Base-by-base conservation (phyloP, 768 basidiomycete genomes). In the Hysterangium stoloniferum region DNA sequence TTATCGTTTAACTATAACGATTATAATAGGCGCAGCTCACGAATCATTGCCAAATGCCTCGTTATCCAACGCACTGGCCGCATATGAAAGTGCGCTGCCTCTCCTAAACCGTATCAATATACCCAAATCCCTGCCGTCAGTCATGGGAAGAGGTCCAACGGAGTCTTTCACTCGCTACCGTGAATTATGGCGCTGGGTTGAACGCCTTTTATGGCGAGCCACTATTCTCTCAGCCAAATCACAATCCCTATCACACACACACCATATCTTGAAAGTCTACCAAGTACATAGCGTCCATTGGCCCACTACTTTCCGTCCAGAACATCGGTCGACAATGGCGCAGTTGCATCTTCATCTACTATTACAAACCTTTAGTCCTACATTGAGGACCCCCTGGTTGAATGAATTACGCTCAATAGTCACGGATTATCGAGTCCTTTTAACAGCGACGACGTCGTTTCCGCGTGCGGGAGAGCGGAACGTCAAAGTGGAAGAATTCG, bases 181-280 rank as follows among this genome's bases (percentile, higher is more conserved):
- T 6, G 93, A 97, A 59, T 72, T 94, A 8, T 92, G 89, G 73
- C 74, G 91, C 44, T 93, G 88, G 86, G 71, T 78, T 2, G 90
- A 95, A 58, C 74, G 81, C 17, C 72, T 89, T 20, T 68, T 93
- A n/a, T 86, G 86, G 71, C 77, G 93, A n/a, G 82, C 81, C 2
- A 74, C 87, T 36, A 68, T 86, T 1, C 64, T 91, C 0, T 76
- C 80, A 13, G 69, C 87, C 15, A 45, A 46, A 20, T 43, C 22
- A 72, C 45, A 48, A 57, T 49, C 50, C 54, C 52, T 35, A 36
- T 58, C 60, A 19, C 65, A 67, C 38, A 69, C 69, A 8, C 61
- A 85, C n/a, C 86, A 82, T 82, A 75, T 86, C 65, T 69, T 88
- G 42, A 65, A 67, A 9, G 75, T 77, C 44, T 89, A 89, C 60